Evolutionary conservation across 2,329 filamentous ascomycete genomes (phyloP), one percentile per base, ranked within the genome.

Genomic region (Calonectria multiphialidica): DNA sequence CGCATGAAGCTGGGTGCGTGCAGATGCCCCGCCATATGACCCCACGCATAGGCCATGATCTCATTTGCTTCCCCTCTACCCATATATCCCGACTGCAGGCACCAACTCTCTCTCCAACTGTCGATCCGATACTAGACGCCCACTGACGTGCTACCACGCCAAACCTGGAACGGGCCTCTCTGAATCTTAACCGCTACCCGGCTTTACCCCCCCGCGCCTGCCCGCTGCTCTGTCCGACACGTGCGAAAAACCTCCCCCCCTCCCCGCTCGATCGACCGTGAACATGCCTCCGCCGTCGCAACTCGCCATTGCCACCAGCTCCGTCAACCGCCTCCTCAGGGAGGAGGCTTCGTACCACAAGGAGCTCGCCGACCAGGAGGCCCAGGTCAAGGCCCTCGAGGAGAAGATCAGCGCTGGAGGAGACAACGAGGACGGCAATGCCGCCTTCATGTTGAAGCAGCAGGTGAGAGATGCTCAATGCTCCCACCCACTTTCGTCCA

Each of bases 331-430:
- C 71, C 90, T 98, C 59, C 91, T 98, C 76, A 98, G 98, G 84
- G 97, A 99, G 84, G 95, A 98, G 84, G 88, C 90, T 45, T 96
- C 93, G 79, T 98, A 99, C 86, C 93, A 96, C 87, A 93, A 93
- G 81, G 97, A 99, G 84, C 89, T 96, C 23, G 87, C 90, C 75
- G 88, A 93, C 75, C 96, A 98, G 82, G 89, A 94, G 78, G 89
- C 90, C 73, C 91, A 93, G 69, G 90, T 97, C 75, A 86, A 90
- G 82, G 91, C 92, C 82, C 88, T 98, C 21, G 88, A 92, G 82
- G 86, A 88, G 53, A 91, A 93, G 77, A 82, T 90, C 37, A 82
- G 87, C 49, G 83, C 80, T n/a, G 85, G 84, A 30, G 83, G 84
- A 4, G 85, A 83, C 18, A 87, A 90, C 66, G 89, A 90, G 10